Conservation (phyloP, 2,329 filamentous ascomycete genomes). For the Diaporthe destruens region DNA sequence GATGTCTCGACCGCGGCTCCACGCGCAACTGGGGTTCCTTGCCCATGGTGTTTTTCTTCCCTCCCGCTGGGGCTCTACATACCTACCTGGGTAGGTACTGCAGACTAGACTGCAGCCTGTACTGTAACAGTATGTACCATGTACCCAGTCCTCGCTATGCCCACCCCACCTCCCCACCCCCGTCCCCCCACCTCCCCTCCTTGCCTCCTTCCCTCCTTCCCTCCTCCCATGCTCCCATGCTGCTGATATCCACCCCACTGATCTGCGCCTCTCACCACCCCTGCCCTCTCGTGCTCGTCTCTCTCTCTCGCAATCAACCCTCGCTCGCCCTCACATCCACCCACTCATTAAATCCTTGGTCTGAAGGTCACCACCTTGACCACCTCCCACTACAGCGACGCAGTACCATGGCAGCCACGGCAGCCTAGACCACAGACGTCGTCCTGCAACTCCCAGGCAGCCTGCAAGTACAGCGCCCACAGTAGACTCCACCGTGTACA, state of each 20-base stretch:
- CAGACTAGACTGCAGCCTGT: too few species aligned
- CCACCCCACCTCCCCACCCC: not conserved
- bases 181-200: not conserved
- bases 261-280: constrained; percentile 18
- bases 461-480: constrained; percentile 5
- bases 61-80: not conserved
- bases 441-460: not conserved
- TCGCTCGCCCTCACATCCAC: constrained; percentile 9
- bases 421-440: not conserved
- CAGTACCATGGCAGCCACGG: constrained; percentile 4
- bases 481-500: constrained; percentile 1
- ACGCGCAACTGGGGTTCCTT: constrained; percentile 33
- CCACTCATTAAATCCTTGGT: not conserved
- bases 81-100: too few species aligned
- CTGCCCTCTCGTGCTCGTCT: constrained; percentile 10
- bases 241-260: constrained; percentile 7
- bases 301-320: constrained; percentile 17
- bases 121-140: too few species aligned
- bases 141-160: not conserved
- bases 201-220: not conserved
- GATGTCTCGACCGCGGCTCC: constrained; percentile 37
- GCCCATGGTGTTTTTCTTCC: constrained; percentile 23
- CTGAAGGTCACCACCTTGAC: constrained; percentile 17
- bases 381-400: not conserved
- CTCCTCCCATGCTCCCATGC: too few species aligned